A percentile compares a stretch with the other conserved stretches of the same genome.
phyloP scores from a whole-genome alignment of 805 yeast genomes.

The Lipomyces chichibuensis region DNA sequence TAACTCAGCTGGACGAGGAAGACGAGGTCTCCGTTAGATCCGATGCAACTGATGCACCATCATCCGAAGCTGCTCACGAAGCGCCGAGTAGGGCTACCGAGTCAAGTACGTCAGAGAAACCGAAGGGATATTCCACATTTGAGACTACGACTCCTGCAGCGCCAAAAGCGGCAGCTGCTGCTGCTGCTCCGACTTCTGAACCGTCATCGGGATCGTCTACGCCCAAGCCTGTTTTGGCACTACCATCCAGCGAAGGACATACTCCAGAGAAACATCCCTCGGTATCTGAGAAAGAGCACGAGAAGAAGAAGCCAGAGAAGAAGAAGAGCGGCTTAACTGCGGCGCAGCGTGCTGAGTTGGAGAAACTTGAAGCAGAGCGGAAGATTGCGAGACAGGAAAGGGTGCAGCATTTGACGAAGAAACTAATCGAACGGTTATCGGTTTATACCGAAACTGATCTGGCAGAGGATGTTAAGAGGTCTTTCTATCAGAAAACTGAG shows the following conservation, averaged over 20 bases:
- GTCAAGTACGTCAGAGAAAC: slow-evolving; percentile 7
- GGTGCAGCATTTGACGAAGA: slow-evolving; percentile 62
- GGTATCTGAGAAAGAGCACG: slow-evolving; percentile 17
- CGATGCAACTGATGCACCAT: not conserved
- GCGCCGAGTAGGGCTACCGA: slow-evolving; percentile 7
- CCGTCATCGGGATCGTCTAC: not conserved
- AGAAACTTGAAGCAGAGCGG: slow-evolving; percentile 77
- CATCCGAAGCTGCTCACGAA: slow-evolving; percentile 15
- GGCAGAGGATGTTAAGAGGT: slow-evolving; percentile 61
- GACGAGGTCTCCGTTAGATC: slow-evolving; percentile 30
- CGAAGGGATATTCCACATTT: slow-evolving; percentile 2
- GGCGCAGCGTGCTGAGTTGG: slow-evolving; percentile 56
- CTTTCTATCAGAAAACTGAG: slow-evolving; percentile 66
- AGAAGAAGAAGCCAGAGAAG: slow-evolving; percentile 39
- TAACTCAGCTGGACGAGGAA: slow-evolving; percentile 47
- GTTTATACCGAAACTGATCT: slow-evolving; percentile 64
- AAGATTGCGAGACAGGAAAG: slow-evolving; percentile 65
- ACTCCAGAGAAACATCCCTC: slow-evolving; percentile 23
- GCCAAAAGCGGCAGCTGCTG: not conserved
- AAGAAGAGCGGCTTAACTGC: slow-evolving; percentile 46
- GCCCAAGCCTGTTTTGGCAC: not conserved
- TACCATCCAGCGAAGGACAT: slow-evolving; percentile 3
- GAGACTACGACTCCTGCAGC: slow-evolving; percentile 2
- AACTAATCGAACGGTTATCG: slow-evolving; percentile 58
- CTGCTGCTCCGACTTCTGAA: slow-evolving; percentile 8